Base-by-base conservation (phyloP, 2,329 filamentous ascomycete species). In the Trichoderma koningii region DNA sequence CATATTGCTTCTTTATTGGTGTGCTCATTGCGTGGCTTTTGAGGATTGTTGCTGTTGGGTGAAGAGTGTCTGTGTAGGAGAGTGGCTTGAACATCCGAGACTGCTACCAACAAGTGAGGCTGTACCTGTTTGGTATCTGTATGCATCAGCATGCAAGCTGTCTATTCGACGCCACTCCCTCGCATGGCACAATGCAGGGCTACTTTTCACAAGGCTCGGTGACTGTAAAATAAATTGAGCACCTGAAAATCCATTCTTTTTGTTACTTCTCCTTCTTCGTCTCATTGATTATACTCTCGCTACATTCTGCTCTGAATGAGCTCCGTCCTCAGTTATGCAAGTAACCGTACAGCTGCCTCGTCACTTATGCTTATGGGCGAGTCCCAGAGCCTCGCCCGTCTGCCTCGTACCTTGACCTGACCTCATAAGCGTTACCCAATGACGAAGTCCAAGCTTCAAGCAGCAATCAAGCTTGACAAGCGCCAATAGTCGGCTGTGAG, bases 351-450 rank as follows among this genome's bases (percentile, higher is more conserved):
- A 21, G 30, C 23, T n/a, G 10, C n/a, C 7, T n/a, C 12, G 19
- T 34, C 34, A 38, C 30, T 45, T 65, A 65, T 65, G 55, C 62
- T 52, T 64, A 59, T 64, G 47, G 53, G 38, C 55, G 62, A 50
- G 62, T 30, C 53, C 42, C n/a, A 34, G 62, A 64, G 55, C 56
- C 62, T 59, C 63, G n/a, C 38, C 34, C 44, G 23, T 30, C 44
- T 34, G 12, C 56, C 26, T 38, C 26, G 28, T 19, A 34, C 42
- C 10, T 38, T 3, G 34, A 38, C 34, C 34, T 38, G 34, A 38
- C 34, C 34, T 38, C 34, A 38, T 38, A 55, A 26, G 38, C 56
- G 51, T 42, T 55, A 55, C 55, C 38, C 44, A 42, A 61, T 61
- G 56, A 65, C 51, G 63, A 52, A 62, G 50, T 61, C 56, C 44